Evolutionary conservation across 1,139 yeast genomes (phyloP), one percentile per base, ranked within the genome.

Genomic region (Sugiyamaella sp.): DNA sequence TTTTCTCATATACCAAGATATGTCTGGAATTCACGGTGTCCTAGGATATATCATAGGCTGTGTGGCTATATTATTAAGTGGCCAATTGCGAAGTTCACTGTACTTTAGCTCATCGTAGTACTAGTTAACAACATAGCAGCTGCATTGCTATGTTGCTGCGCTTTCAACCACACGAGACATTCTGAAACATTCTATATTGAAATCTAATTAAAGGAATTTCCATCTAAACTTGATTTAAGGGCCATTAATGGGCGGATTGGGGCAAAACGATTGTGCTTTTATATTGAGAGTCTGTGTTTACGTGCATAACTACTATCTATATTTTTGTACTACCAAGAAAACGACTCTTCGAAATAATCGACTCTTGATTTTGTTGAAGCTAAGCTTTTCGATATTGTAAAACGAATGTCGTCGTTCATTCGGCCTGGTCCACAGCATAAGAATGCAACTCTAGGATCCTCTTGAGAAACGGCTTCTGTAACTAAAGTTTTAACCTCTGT

Each of bases 341-440:
- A 70, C 0, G 74, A 68, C 56, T 71, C 74, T 57, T 71, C 75
- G 50, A 66, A 71, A 57, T 70, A 71, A 49, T 70, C 73, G 1
- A 71, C 66, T n/a, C 68, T 57, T 40, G 52, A 27, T 45, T 50
- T 16, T 25, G 56, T 16, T 20, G 48, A 24, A 38, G 55, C 59
- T 24, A 61, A 21, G 21, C 51, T 41, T 12, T 55, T 56, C 14
- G 59, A 55, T 12, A 62, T 57, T 63, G 82, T 80, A 79, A 81
- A 78, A 27, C 71, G 52, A 71, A 75, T 55, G 20, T 60, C 61
- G 44, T 62, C 65, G 44, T 61, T 62, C 62, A 62, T 56, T 17
- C 52, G 22, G 2, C 60, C 61, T 4, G 66, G 65, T 2, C 66
- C 66, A 43, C 65, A 62, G 47, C 53, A 42, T 37, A 62, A 22